Conservation (phyloP, 2,329 filamentous ascomycete genomes). For the Amauroascus niger region DNA sequence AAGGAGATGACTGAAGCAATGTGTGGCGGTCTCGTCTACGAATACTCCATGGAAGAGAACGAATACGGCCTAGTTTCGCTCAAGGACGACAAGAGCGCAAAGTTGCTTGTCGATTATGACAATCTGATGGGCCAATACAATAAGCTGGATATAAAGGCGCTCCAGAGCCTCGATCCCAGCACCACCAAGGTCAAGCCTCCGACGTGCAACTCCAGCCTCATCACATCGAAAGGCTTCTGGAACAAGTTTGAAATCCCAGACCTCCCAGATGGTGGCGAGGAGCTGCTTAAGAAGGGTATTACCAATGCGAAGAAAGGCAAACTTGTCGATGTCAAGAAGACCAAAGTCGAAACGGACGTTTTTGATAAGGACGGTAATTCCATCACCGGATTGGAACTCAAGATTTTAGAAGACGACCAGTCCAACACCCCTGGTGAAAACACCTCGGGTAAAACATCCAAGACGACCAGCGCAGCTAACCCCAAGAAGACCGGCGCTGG, state of each 20-base stretch:
- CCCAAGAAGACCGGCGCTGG: conserved; percentile 15
- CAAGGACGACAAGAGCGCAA: conserved; percentile 44
- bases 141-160: conserved; percentile 59
- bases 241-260: conserved; percentile 68
- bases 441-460: conserved; percentile 19
- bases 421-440: conserved; percentile 48
- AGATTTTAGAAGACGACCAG: conserved; percentile 41
- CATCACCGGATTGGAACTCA: conserved; percentile 56
- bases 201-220: conserved; percentile 56
- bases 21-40: conserved; percentile 49
- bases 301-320: conserved; percentile 53
- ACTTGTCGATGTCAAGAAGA: conserved; percentile 51
- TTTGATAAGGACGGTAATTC: conserved; percentile 46
- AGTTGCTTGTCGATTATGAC: conserved; percentile 57
- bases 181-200: conserved; percentile 49
- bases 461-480: conserved; percentile 13
- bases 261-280: conserved; percentile 56
- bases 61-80: conserved; percentile 52
- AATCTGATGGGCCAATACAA: conserved; percentile 66
- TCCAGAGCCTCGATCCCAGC: conserved; percentile 54
- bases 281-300: conserved; percentile 69
- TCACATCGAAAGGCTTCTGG: conserved; percentile 57
- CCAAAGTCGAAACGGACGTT: conserved; percentile 49
- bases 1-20: conserved; percentile 49
- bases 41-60: conserved; percentile 41